Conservation (phyloP, 352 stramenopile species). For the Globisporangium nagaii region DNA sequence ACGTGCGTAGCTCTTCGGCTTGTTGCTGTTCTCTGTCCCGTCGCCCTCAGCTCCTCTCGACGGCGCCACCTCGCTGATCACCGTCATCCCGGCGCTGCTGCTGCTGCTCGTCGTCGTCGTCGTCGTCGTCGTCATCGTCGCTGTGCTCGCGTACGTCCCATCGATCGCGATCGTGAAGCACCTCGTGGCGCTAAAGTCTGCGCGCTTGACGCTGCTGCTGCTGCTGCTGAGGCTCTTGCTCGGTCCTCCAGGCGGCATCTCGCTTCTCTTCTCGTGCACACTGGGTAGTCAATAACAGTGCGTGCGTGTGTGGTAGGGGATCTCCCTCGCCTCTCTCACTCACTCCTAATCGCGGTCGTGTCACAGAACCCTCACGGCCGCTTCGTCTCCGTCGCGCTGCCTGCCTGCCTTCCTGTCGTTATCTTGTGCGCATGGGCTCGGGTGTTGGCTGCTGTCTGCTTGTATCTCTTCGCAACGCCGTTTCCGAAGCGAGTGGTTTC, state of each 20-base stretch:
- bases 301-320: no score
- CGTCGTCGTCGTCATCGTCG: neutral
- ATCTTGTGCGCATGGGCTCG: no score
- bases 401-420: no score
- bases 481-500: conserved; percentile 4
- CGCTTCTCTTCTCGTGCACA: neutral
- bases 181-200: conserved; percentile 9
- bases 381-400: no score
- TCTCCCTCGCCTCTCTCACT: no score
- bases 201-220: neutral
- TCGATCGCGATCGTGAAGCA: conserved; percentile 10
- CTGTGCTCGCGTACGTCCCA: neutral
- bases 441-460: neutral
- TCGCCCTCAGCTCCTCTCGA: neutral
- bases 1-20: neutral
- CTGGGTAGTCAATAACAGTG: no score
- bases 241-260: neutral
- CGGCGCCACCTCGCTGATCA: neutral
- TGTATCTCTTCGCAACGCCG: neutral
- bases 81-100: neutral
- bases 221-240: neutral
- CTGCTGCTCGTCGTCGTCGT: neutral
- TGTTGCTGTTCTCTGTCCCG: neutral
- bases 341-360: neutral
- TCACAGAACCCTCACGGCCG: neutral